A percentile compares a stretch with the other conserved stretches of the same genome.
These are phyloP conservation scores for Boeremia exigua DNA, from an alignment of 2,329 filamentous ascomycete species.

Conservation along the genomic window DNA sequence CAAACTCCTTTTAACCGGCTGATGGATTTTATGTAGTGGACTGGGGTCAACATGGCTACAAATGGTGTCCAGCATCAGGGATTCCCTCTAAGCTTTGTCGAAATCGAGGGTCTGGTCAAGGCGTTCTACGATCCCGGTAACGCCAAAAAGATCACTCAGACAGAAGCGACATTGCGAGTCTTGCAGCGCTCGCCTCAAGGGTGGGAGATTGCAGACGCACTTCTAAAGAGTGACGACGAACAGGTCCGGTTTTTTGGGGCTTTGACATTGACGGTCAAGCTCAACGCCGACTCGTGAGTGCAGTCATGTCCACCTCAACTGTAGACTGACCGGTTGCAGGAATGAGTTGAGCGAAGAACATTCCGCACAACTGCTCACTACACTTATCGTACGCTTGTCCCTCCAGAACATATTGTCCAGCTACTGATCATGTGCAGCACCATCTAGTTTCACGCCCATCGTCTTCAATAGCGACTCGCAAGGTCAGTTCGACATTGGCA, in stretches of 20 bases:
- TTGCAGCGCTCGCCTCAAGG: constrained; percentile 81
- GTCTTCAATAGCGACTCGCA: constrained; percentile 69
- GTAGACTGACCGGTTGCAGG: constrained; percentile 23
- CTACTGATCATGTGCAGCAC: constrained; percentile 27
- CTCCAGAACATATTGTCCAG: neutral
- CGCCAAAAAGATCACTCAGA: constrained; percentile 55
- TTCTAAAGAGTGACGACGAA: constrained; percentile 72
- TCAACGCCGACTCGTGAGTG: constrained; percentile 85
- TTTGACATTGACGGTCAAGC: constrained; percentile 89
- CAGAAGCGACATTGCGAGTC: constrained; percentile 77
- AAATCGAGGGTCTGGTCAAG: constrained; percentile 55
- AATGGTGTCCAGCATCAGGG: constrained; percentile 16
- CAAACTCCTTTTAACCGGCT: neutral
- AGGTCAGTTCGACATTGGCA: constrained; percentile 77
- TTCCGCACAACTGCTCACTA: constrained; percentile 45
- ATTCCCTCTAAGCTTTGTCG: constrained; percentile 40
- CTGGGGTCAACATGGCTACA: constrained; percentile 7
- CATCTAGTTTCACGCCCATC: constrained; percentile 45
- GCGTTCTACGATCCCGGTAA: constrained; percentile 58
- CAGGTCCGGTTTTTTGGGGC: constrained; percentile 92
- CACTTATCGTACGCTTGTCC: constrained; percentile 39
- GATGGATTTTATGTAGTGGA: neutral
- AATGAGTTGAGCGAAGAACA: constrained; percentile 41
- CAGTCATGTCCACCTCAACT: neutral
- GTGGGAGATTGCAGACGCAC: constrained; percentile 82